phyloP scores from a whole-genome alignment of 1,284 basidiomycete species.

The Naganishia sp. region DNA sequence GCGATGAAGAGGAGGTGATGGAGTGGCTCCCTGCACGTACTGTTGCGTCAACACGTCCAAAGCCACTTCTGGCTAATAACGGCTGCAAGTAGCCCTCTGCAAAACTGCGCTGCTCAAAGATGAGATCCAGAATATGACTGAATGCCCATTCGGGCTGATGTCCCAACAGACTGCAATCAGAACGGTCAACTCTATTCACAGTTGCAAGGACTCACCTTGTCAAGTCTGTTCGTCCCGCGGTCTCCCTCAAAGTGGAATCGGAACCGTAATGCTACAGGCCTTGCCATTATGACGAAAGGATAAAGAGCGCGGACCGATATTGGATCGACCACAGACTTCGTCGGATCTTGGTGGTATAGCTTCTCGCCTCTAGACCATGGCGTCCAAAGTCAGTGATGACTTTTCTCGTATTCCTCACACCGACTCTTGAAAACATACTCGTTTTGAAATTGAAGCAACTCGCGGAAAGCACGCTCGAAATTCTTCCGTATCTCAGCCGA shows the following conservation, averaged over 20 bases:
- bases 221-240: slow-evolving; percentile 83
- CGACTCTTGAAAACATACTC: slow-evolving; percentile 60
- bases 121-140: slow-evolving; percentile 79
- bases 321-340: slow-evolving; percentile 1
- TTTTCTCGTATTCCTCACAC: slow-evolving; percentile 9
- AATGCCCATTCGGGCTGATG: slow-evolving; percentile 94
- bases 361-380: slow-evolving; percentile 55
- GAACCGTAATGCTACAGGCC: slow-evolving; percentile 82
- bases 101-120: slow-evolving; percentile 77
- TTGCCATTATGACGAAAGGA: slow-evolving; percentile 78
- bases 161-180: slow-evolving; percentile 4
- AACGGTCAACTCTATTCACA: background rate
- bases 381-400: background rate
- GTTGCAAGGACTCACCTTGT: slow-evolving; percentile 66
- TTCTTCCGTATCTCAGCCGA: slow-evolving; percentile 59
- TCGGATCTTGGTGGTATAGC: slow-evolving; percentile 4
- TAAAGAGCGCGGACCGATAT: slow-evolving; percentile 58
- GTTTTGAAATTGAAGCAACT: slow-evolving; percentile 72
- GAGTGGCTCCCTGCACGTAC: slow-evolving; percentile 55
- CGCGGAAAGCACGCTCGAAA: slow-evolving; percentile 73
- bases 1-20: background rate
- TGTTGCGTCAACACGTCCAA: slow-evolving; percentile 69
- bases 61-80: slow-evolving; percentile 66
- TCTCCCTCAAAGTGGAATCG: slow-evolving; percentile 92
- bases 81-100: slow-evolving; percentile 73